Conservation (phyloP, 331 rosid species). For the Cydonia oblonga region DNA sequence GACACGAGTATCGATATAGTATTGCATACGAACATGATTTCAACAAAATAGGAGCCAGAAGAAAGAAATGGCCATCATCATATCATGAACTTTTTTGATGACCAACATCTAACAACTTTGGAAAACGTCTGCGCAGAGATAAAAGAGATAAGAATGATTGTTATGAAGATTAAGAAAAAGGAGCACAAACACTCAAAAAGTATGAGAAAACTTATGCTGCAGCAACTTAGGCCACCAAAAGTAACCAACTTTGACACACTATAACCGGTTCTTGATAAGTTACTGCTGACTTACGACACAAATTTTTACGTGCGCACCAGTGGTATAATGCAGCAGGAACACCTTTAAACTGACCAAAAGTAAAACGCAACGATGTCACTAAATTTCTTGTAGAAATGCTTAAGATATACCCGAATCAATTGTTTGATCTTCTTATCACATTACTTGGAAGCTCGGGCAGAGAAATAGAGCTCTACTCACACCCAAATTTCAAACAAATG, state of each 20-base stretch:
- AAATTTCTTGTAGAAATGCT: not conserved
- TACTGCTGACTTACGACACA: too few species aligned
- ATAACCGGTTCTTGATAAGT: not conserved
- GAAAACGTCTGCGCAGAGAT: too few species aligned
- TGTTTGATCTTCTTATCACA: too few species aligned
- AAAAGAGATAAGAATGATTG: conserved; percentile 7
- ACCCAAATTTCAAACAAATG: not conserved
- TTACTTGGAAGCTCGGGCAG: not conserved
- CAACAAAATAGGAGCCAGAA: not conserved
- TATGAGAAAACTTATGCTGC: not conserved
- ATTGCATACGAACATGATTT: not conserved
- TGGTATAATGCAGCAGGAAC: too few species aligned
- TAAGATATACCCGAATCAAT: not conserved
- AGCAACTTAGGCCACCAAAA: not conserved
- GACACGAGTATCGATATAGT: too few species aligned
- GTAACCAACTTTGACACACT: not conserved
- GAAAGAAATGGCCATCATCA: conserved; percentile 63
- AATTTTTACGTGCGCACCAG: too few species aligned
- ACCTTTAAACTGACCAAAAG: not conserved
- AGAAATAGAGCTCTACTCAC: not conserved
- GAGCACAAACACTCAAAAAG: not conserved
- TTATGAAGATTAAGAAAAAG: conserved; percentile 2
- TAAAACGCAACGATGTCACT: not conserved
- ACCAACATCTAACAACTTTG: conserved; percentile 91
- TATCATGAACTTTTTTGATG: conserved; percentile 91